Evolutionary conservation across 192 early-diverging fungal species (phyloP).

Genomic region (Podila epicladia): DNA sequence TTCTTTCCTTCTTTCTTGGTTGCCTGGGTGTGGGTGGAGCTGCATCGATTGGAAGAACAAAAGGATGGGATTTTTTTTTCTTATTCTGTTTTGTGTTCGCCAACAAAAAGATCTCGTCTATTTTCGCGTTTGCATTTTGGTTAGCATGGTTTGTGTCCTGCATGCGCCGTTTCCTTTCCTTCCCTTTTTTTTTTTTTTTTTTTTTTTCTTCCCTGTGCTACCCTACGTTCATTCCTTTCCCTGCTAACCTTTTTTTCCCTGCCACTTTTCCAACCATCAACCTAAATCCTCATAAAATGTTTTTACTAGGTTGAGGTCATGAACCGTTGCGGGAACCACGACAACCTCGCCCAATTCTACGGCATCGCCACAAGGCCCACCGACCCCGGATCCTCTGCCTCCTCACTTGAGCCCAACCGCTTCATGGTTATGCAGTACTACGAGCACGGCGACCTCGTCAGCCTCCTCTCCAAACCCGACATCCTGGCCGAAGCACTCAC

Average conservation of each 20-base stretch:
- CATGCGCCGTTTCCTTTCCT: too few relatives aligned
- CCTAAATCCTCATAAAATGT: too few relatives aligned
- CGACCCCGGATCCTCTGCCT: background rate
- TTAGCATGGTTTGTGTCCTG: too few relatives aligned
- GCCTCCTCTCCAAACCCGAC: conserved; percentile 4
- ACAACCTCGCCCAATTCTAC: conserved; percentile 32
- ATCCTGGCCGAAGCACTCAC: background rate
- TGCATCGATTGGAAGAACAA: too few relatives aligned
- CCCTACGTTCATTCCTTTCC: too few relatives aligned
- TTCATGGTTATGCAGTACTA: conserved; percentile 31
- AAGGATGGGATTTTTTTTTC: too few relatives aligned
- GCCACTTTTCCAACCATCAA: background rate
- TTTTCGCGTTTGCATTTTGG: too few relatives aligned
- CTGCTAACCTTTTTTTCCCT: background rate
- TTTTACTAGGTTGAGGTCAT: conserved; percentile 28
- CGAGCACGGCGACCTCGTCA: conserved; percentile 15
- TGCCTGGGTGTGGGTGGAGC: too few relatives aligned
- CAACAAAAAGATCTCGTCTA: too few relatives aligned
- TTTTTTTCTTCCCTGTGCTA: too few relatives aligned
- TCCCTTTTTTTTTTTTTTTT: too few relatives aligned
- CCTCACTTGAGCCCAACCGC: conserved; percentile 1
- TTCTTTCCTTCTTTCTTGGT: background rate
- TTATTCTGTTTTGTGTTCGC: too few relatives aligned
- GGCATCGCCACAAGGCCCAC: conserved; percentile 14
- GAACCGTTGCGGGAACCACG: conserved; percentile 24